These are phyloP conservation scores for Cydonia oblonga DNA, from an alignment of 331 rosid species.

Conservation along the genomic window DNA sequence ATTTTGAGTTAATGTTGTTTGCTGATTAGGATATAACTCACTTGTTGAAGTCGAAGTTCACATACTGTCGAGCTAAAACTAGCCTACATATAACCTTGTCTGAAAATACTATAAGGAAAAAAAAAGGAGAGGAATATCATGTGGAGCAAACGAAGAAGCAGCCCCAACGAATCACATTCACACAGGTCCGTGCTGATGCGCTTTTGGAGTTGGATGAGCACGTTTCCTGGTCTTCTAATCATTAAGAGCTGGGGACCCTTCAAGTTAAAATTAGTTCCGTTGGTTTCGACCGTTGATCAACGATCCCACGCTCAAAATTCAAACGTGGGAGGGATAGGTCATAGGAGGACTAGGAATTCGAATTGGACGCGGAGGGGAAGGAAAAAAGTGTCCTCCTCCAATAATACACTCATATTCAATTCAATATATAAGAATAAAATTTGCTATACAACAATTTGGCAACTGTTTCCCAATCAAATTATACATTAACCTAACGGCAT, in stretches of 20 bases:
- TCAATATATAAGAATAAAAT: neutral
- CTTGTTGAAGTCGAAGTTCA: no score
- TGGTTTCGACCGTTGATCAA: constrained; percentile 32
- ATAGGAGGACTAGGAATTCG: neutral
- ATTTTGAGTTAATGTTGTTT: no score
- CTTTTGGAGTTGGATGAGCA: constrained; percentile 16
- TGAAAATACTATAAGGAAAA: no score
- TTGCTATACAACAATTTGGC: neutral
- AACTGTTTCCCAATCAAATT: neutral
- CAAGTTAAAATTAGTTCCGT: constrained; percentile 21
- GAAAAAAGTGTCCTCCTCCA: neutral
- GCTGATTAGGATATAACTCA: no score
- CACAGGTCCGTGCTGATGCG: neutral
- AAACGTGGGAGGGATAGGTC: constrained; percentile 6
- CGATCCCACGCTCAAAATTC: constrained; percentile 28
- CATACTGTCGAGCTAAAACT: no score
- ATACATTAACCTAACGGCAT: neutral
- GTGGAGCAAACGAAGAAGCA: neutral
- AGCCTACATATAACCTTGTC: no score
- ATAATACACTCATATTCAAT: neutral
- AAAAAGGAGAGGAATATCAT: neutral
- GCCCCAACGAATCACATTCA: constrained; percentile 18
- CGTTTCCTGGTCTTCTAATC: constrained; percentile 2
- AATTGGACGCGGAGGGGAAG: constrained; percentile 8
- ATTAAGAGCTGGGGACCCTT: constrained; percentile 22